Percentiles rank a stretch among this genome's conserved stretches.
Evolutionary conservation across 352 stramenopile species (phyloP).

Genomic region (Phytophthora parvispora): DNA sequence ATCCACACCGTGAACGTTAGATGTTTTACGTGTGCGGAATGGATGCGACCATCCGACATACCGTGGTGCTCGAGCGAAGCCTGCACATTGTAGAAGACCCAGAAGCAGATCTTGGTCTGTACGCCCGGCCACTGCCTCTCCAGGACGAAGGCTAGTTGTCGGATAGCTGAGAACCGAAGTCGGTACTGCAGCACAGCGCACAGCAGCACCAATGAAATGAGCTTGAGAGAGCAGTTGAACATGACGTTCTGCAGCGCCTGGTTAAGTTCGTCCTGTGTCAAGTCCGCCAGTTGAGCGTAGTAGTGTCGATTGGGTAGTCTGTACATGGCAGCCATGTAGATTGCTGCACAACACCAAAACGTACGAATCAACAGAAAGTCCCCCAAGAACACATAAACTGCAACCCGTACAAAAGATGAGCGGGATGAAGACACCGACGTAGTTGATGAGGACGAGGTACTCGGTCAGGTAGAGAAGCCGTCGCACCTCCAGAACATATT

Average conservation of each 20-base stretch:
- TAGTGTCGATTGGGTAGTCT: slow-evolving; percentile 28
- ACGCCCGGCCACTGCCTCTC: slow-evolving; percentile 27
- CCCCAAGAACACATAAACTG: too few relatives aligned
- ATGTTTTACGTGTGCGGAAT: too few relatives aligned
- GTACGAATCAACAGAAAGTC: not conserved
- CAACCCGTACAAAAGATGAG: slow-evolving; percentile 33
- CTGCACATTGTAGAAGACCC: slow-evolving; percentile 44
- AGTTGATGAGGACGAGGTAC: slow-evolving; percentile 43
- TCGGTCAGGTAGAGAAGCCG: slow-evolving; percentile 38
- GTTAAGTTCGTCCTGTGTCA: slow-evolving; percentile 17
- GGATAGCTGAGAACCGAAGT: slow-evolving; percentile 14
- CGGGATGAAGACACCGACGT: slow-evolving; percentile 41
- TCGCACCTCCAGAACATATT: slow-evolving; percentile 20
- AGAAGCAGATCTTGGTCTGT: slow-evolving; percentile 42
- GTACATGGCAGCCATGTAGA: slow-evolving; percentile 33
- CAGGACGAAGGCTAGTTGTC: slow-evolving; percentile 48
- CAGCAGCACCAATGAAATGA: slow-evolving; percentile 17
- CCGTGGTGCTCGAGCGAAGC: slow-evolving; percentile 29
- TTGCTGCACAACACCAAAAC: slow-evolving; percentile 5
- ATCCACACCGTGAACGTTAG: not conserved
- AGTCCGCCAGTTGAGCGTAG: slow-evolving; percentile 28
- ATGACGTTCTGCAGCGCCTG: slow-evolving; percentile 22
- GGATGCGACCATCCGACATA: not conserved
- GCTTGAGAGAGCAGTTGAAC: slow-evolving; percentile 29
- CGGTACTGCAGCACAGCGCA: slow-evolving; percentile 1